Evolutionary conservation across 2,329 filamentous ascomycete genomes (phyloP), one percentile per base, ranked within the genome.

Genomic region (Calonectria montana): DNA sequence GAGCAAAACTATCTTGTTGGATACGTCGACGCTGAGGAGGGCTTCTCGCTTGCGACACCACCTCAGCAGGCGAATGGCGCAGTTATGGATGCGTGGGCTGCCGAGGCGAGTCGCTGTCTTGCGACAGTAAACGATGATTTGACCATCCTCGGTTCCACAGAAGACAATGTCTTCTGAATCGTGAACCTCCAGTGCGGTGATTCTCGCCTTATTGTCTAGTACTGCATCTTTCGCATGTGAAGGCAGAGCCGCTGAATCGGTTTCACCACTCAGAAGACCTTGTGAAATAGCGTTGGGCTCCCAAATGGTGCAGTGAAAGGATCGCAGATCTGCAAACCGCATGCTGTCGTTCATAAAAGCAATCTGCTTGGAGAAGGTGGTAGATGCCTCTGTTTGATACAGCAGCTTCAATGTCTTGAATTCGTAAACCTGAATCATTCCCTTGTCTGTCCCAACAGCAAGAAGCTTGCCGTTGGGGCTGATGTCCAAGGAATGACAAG

Each of bases 111-210:
- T 35, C 53, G 65, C 74, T 18, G 59, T 74, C 59, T 71, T 73
- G 15, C 74, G 55, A 29, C 78, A 72, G 65, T 84, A 83, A 1
- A 82, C 41, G 18, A 69, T 76, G 35, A 85, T 79, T 1, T 79
- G 77, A 18, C 83, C 83, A 69, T 85, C 80, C 66, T 81, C 77
- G 59, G 82, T 83, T 35, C 83, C 83, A 50, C 82, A 84, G 65
- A 84, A 80, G 13, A 82, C 64, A 21, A 80, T 71, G 5, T 79
- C 76, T 6, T 50, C 72, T 4, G 69, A 77, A 45, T 69, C 70
- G 73, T 81, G 75, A 25, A 78, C 66, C 25, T 66, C 69, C 61
- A 84, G 79, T 27, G 79, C 78, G 35, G 75, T 83, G 31, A 84
- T 80, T 65, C 74, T 81, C 1, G 77, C 71, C 50, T 77, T 80